These are phyloP conservation scores for Fusarium algeriense DNA, from an alignment of 2,329 filamentous ascomycete species.

Conservation along the genomic window DNA sequence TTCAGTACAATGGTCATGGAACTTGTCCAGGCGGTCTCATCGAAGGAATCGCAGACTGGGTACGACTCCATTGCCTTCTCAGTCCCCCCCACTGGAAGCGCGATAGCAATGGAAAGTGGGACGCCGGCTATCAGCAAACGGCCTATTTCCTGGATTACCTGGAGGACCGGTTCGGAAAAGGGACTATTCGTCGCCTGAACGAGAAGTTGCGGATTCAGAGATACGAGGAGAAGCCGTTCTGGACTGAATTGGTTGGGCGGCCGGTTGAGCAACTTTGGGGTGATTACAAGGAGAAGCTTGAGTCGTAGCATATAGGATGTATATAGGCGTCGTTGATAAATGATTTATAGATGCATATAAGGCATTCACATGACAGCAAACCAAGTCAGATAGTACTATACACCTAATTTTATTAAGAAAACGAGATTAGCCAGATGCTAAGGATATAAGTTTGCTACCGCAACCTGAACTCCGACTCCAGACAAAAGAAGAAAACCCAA, in stretches of 20 bases:
- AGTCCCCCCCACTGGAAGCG: slow-evolving; percentile 86
- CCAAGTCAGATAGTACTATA: slow-evolving; percentile 2
- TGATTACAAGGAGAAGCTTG: slow-evolving; percentile 69
- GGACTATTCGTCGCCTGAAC: slow-evolving; percentile 73
- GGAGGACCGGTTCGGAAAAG: slow-evolving; percentile 73
- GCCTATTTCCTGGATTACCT: slow-evolving; percentile 92
- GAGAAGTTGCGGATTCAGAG: slow-evolving; percentile 71
- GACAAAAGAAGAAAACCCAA: slow-evolving; percentile 12
- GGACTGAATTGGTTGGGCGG: slow-evolving; percentile 75
- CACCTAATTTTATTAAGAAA: slow-evolving; percentile 19
- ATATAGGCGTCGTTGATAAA: background rate
- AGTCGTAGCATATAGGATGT: slow-evolving; percentile 15
- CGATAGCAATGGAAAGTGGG: slow-evolving; percentile 74
- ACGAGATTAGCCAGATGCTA: slow-evolving; percentile 27
- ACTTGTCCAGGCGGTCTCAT: slow-evolving; percentile 80
- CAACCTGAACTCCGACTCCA: slow-evolving; percentile 37
- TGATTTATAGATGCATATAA: slow-evolving; percentile 3
- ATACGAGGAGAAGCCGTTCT: slow-evolving; percentile 75
- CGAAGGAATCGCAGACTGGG: slow-evolving; percentile 94
- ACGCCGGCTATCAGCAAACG: slow-evolving; percentile 89
- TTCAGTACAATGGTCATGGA: slow-evolving; percentile 78
- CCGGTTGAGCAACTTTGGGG: slow-evolving; percentile 78
- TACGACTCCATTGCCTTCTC: slow-evolving; percentile 79
- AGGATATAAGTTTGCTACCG: slow-evolving; percentile 42
- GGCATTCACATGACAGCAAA: background rate